Percentiles rank a stretch among this genome's conserved stretches.
These are phyloP conservation scores for Syzygium syzygioides DNA, from an alignment of 441 rosid species.

Conservation along the genomic window DNA sequence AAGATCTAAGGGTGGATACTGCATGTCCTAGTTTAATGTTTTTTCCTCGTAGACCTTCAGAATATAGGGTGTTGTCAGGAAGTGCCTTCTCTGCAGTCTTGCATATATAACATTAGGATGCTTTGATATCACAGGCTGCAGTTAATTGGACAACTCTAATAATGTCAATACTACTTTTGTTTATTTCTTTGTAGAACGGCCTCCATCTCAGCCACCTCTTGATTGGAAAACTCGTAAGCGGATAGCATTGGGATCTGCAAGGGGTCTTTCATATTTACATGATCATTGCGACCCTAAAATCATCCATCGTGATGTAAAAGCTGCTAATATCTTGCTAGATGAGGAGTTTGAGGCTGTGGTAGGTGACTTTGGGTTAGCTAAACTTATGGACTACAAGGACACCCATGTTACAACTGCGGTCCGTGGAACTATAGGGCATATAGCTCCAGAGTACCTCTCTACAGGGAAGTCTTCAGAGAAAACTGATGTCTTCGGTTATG, in stretches of 20 bases:
- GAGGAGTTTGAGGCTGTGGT: constrained; percentile 90
- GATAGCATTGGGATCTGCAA: constrained; percentile 76
- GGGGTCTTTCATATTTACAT: constrained; percentile 80
- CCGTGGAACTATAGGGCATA: constrained; percentile 83
- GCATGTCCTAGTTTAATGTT: not conserved
- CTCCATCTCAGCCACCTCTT: constrained; percentile 67
- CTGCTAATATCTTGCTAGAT: constrained; percentile 75
- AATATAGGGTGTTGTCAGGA: not conserved
- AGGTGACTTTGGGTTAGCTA: constrained; percentile 84
- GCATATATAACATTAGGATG: not conserved
- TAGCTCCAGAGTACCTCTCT: constrained; percentile 84
- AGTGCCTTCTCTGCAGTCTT: not conserved
- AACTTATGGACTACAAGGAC: constrained; percentile 88
- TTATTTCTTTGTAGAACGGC: constrained; percentile 49
- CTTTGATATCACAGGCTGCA: not conserved
- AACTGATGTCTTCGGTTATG: constrained; percentile 81
- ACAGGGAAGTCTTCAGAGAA: constrained; percentile 85
- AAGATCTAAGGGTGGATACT: not conserved
- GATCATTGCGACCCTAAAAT: constrained; percentile 90
- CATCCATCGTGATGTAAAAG: constrained; percentile 86
- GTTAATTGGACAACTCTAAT: not conserved
- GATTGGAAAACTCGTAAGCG: constrained; percentile 74
- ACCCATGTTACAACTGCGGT: constrained; percentile 88
- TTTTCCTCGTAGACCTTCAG: not conserved
- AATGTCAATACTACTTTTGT: not conserved